phyloP scores from a whole-genome alignment of 306 rosid genomes.

The Quercus glauca region DNA sequence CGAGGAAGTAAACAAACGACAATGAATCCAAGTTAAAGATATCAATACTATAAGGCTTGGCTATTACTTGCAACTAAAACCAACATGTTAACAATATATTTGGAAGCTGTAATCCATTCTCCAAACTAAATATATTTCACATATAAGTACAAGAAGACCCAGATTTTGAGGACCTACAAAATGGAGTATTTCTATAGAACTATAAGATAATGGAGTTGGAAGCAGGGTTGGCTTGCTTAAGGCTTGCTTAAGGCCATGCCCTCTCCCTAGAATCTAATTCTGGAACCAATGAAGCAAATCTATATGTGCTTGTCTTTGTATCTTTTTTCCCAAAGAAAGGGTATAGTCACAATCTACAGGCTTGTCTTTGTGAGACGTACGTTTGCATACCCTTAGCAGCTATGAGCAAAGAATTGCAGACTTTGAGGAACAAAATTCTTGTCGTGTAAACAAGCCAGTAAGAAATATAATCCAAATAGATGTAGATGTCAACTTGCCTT shows the following conservation, averaged over 20 bases:
- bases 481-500: constrained; percentile 42
- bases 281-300: not conserved
- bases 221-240: not conserved
- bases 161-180: not conserved
- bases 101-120: not conserved
- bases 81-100: too few species aligned
- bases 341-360: too few species aligned
- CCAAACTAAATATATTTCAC: not conserved
- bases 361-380: not conserved
- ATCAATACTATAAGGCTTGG: too few species aligned
- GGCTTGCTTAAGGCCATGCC: not conserved
- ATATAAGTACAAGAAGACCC: not conserved
- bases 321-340: not conserved
- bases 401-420: not conserved
- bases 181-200: not conserved
- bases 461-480: constrained; percentile 7
- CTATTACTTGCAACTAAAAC: too few species aligned
- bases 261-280: not conserved
- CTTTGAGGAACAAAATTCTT: constrained; percentile 21
- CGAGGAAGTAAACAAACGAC: too few species aligned
- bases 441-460: constrained; percentile 8
- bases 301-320: not conserved
- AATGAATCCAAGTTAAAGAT: too few species aligned
- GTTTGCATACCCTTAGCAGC: not conserved
- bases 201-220: not conserved